Conservation (phyloP, 768 basidiomycete species). For the Trametes coccinea region DNA sequence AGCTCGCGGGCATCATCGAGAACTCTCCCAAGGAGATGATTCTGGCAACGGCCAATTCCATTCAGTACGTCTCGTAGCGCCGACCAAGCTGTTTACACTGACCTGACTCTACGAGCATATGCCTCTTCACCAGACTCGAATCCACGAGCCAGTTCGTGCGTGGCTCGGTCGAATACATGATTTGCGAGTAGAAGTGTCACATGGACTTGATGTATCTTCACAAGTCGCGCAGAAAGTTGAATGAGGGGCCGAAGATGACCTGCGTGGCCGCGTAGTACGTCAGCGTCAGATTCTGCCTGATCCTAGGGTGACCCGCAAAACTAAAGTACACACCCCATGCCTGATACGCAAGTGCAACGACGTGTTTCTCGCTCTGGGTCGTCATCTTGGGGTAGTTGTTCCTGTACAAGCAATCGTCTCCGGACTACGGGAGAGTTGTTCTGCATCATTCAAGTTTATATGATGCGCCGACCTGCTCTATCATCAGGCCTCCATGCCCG, state of each 20-base stretch:
- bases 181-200: slow-evolving; percentile 17
- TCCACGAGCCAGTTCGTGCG: slow-evolving; percentile 10
- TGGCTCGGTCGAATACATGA: slow-evolving; percentile 1
- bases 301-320: not conserved
- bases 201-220: slow-evolving; percentile 6
- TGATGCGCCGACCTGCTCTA: too few species aligned
- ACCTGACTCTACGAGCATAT: slow-evolving; percentile 7
- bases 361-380: too few species aligned
- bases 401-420: too few species aligned
- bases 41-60: not conserved
- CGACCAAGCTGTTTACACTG: not conserved
- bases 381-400: too few species aligned
- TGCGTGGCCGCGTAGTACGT: not conserved
- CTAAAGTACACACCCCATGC: not conserved
- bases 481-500: too few species aligned
- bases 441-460: too few species aligned
- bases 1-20: not conserved
- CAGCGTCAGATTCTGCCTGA: too few species aligned
- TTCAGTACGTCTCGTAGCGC: not conserved
- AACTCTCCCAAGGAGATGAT: not conserved
- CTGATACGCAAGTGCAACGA: not conserved
- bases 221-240: slow-evolving; percentile 10
- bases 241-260: slow-evolving; percentile 21
- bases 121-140: slow-evolving; percentile 3
- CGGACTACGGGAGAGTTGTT: too few species aligned